Conservation (phyloP, 176 grass and related monocot species). For the Phyllostachys edulis region DNA sequence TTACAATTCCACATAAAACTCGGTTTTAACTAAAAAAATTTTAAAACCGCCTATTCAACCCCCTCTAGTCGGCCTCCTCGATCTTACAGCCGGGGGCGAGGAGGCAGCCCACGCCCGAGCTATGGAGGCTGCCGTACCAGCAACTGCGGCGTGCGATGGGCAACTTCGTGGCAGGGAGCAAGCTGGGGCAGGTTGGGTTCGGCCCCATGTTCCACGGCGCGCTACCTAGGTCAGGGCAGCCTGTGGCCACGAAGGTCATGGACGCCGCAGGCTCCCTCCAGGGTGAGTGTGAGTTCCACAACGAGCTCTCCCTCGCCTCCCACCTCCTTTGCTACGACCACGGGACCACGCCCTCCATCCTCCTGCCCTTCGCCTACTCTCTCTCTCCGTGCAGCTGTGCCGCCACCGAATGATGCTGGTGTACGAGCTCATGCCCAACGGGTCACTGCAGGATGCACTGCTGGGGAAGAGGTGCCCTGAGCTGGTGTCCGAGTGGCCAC, state of each 20-base stretch:
- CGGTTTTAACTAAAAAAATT: too few species aligned
- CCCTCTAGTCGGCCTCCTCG: too few species aligned
- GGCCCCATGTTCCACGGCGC: constrained; percentile 78
- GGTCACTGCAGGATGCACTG: constrained; percentile 89
- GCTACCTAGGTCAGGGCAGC: constrained; percentile 55
- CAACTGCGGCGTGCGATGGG: constrained; percentile 84
- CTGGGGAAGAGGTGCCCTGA: constrained; percentile 70
- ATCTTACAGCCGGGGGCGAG: neutral
- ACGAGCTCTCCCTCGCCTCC: constrained; percentile 84
- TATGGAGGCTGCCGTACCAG: constrained; percentile 64
- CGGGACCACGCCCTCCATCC: constrained; percentile 33
- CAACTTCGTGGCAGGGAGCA: constrained; percentile 58
- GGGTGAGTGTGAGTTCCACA: constrained; percentile 97
- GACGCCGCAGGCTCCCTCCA: constrained; percentile 74
- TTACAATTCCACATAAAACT: too few species aligned
- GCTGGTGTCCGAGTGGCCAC: constrained; percentile 58
- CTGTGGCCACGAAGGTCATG: constrained; percentile 88
- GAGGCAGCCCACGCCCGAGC: constrained; percentile 20
- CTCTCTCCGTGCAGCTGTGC: constrained; percentile 42
- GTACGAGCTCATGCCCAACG: constrained; percentile 97
- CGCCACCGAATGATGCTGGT: too few species aligned
- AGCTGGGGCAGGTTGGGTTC: constrained; percentile 90
- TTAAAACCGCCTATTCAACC: too few species aligned
- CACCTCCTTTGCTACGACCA: constrained; percentile 42
- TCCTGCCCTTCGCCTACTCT: constrained; percentile 72